Percentiles rank a stretch among this genome's conserved stretches.
These are phyloP conservation scores for Pterula multifida DNA, from an alignment of 1,284 basidiomycete genomes.

Conservation along the genomic window DNA sequence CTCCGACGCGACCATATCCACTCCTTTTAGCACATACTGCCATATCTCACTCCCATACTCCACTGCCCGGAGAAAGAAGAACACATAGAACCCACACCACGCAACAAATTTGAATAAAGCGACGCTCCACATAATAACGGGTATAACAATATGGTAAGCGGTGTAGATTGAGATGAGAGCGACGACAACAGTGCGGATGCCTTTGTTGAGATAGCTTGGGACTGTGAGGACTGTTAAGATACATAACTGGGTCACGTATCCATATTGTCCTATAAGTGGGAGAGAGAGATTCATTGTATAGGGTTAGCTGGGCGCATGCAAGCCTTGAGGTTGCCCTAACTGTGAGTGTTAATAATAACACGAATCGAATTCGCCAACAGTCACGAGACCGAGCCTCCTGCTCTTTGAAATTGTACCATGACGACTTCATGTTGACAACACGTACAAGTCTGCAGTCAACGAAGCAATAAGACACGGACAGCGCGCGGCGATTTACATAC, in stretches of 20 bases:
- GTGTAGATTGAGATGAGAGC: background rate
- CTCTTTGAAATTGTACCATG: too few relatives aligned
- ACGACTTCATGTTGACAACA: too few relatives aligned
- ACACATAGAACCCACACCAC: background rate
- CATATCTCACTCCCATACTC: background rate
- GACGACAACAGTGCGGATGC: background rate
- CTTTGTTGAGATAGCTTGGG: background rate
- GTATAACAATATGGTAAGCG: background rate
- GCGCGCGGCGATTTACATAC: too few relatives aligned
- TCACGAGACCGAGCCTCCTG: too few relatives aligned
- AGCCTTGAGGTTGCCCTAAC: background rate
- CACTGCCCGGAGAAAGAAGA: background rate
- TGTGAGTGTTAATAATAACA: too few relatives aligned
- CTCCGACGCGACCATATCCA: background rate
- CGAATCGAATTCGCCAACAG: too few relatives aligned
- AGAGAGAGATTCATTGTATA: background rate
- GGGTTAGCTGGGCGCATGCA: background rate
- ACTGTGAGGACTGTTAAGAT: background rate
- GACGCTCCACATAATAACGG: background rate
- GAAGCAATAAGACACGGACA: too few relatives aligned
- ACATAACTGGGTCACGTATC: background rate
- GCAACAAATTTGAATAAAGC: background rate
- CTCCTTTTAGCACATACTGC: background rate
- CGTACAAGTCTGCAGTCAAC: too few relatives aligned
- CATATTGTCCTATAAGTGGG: background rate